These are phyloP conservation scores for Cardamine resedifolia DNA, from an alignment of 345 rosid species.

Conservation along the genomic window DNA sequence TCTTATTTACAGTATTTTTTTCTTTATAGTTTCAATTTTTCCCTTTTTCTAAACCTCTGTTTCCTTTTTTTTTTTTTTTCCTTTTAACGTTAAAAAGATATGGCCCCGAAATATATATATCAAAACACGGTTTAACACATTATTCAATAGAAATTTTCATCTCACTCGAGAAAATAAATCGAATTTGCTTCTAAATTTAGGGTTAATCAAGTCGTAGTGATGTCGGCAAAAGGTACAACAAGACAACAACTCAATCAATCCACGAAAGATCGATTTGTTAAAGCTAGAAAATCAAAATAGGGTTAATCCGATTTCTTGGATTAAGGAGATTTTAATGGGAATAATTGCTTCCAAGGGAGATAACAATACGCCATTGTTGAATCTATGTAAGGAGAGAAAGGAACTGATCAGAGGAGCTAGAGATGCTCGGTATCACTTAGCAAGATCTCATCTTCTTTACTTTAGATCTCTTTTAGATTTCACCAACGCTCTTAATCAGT, in stretches of 20 bases:
- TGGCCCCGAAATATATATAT: no score
- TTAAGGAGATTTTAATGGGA: slow-evolving; percentile 21
- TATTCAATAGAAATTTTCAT: neutral
- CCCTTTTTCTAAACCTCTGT: neutral
- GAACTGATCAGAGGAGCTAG: slow-evolving; percentile 35
- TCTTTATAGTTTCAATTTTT: neutral
- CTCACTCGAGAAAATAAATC: neutral
- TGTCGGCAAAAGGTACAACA: neutral
- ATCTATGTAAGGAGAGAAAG: slow-evolving; percentile 42
- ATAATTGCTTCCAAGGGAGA: slow-evolving; percentile 29
- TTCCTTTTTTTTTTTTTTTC: no score
- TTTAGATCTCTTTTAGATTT: slow-evolving; percentile 37
- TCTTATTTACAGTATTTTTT: neutral
- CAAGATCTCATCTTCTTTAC: slow-evolving; percentile 36
- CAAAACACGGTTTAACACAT: neutral
- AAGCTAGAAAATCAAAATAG: slow-evolving; percentile 15
- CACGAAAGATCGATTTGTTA: neutral
- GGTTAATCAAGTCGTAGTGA: slow-evolving; percentile 17
- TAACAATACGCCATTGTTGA: slow-evolving; percentile 32
- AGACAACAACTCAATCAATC: slow-evolving; percentile 6
- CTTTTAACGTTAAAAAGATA: no score
- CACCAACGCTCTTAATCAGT: slow-evolving; percentile 27
- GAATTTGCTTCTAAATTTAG: slow-evolving; percentile 2
- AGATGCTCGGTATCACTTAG: slow-evolving; percentile 37
- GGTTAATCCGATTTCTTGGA: slow-evolving; percentile 3